Evolutionary conservation across 208 protist genomes (phyloP).

Genomic region (Jaenimonas drosophilae): DNA sequence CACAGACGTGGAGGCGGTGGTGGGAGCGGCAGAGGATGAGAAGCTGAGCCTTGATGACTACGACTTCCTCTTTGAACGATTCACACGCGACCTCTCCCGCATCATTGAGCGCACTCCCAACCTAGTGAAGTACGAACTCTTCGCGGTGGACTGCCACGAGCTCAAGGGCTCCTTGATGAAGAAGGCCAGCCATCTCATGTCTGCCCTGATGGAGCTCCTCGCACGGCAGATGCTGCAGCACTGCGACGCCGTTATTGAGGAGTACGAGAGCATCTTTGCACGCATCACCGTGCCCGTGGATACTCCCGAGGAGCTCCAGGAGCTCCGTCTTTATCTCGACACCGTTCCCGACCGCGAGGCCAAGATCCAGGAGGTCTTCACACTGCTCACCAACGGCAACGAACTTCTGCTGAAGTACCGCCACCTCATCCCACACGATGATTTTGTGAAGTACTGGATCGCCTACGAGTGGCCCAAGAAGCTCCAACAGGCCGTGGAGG

Average conservation of each 20-base stretch:
- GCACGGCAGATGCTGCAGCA: constrained; percentile 44
- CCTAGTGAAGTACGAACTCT: constrained; percentile 85
- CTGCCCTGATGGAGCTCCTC: constrained; percentile 63
- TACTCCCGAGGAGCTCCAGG: constrained; percentile 88
- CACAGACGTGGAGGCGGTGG: constrained; percentile 32
- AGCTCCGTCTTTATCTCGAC: constrained; percentile 71
- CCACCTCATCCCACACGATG: constrained; percentile 59
- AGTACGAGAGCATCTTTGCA: constrained; percentile 67
- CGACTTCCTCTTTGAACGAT: constrained; percentile 77
- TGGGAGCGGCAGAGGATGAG: constrained; percentile 23
- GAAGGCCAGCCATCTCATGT: constrained; percentile 45
- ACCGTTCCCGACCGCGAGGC: constrained; percentile 57
- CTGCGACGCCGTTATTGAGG: constrained; percentile 38
- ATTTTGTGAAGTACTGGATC: constrained; percentile 79
- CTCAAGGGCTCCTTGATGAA: constrained; percentile 65
- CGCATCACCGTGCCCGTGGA: constrained; percentile 65
- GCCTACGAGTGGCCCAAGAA: constrained; percentile 88
- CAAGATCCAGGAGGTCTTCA: constrained; percentile 58
- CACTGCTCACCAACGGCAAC: constrained; percentile 63
- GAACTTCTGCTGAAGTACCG: constrained; percentile 77
- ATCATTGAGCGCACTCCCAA: constrained; percentile 78
- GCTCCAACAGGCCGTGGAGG: constrained; percentile 83
- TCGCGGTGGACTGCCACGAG: constrained; percentile 79
- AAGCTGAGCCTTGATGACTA: constrained; percentile 74
- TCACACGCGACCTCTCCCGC: constrained; percentile 69